Base-by-base conservation (phyloP, 2,329 filamentous ascomycete genomes). In the Beauveria rudraprayagi region DNA sequence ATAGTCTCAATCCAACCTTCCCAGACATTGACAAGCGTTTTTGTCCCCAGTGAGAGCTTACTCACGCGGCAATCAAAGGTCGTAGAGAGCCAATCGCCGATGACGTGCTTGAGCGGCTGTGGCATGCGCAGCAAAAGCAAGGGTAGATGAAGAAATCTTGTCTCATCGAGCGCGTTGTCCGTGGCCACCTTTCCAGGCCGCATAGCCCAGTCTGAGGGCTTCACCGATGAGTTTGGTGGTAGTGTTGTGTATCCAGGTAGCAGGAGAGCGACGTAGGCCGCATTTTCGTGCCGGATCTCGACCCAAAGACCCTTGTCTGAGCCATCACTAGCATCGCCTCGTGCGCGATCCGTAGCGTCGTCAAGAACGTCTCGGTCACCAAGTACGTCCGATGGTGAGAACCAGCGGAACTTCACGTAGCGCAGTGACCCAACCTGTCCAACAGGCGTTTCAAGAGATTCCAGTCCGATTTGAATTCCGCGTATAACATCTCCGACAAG, bases 401-500 rank as follows among this genome's bases (percentile, higher is more conserved):
- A 76, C 78, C 80, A 82, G 1, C 76, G 73, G 28, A 83, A 76
- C 14, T 73, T 72, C 1, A 85, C 80, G 5, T 68, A 68, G 63
- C 79, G 76, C 22, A 85, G 66, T 2, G 76, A 71, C 3, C 74
- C 74, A 14, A 76, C 73, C 55, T 76, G 74, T 1, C 73, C 73
- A 16, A 65, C 61, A 7, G 72, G 66, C 17, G 74, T 75, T 28
- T 79, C 78, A 19, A 74, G 75, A 5, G 74, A 71, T 54, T 77
- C 75, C 5, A 81, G 66, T 0, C 78, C 77, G 19, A 86, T 77
- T 64, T 85, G 81, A 19, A 85, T 78, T 48, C 83, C 83, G 60
- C 83, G 80, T n/a, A 85, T 80, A 1, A 83, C 78, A 65, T 85
- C 83, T 17, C 83, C 83, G 0, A 84, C 81, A 0, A 85, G 75